These are phyloP conservation scores for Ogataea pini DNA, from an alignment of 805 yeast genomes.

Conservation along the genomic window DNA sequence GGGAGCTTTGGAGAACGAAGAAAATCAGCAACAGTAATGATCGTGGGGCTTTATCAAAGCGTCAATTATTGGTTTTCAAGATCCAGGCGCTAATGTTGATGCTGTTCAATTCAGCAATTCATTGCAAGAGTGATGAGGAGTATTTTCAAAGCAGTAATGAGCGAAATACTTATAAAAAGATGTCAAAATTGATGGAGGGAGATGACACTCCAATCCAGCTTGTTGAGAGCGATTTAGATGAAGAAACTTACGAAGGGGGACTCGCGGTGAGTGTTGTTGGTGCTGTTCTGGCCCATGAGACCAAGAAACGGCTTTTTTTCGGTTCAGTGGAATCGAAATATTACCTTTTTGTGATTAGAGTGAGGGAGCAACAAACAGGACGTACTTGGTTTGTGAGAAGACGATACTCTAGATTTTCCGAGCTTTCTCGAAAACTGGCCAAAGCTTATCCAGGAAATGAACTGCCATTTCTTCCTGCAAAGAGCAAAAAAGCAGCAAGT, in stretches of 20 bases:
- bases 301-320: slow-evolving; percentile 23
- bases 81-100: slow-evolving; percentile 63
- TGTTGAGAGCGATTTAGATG: slow-evolving; percentile 40
- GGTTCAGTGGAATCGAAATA: slow-evolving; percentile 27
- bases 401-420: slow-evolving; percentile 67
- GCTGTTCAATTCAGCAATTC: slow-evolving; percentile 73
- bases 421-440: slow-evolving; percentile 53
- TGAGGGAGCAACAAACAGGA: slow-evolving; percentile 36
- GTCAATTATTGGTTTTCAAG: slow-evolving; percentile 61
- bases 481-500: slow-evolving; percentile 28
- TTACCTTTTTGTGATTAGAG: slow-evolving; percentile 52
- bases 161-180: slow-evolving; percentile 41
- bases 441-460: slow-evolving; percentile 68
- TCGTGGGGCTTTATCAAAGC: slow-evolving; percentile 72
- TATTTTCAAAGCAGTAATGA: slow-evolving; percentile 43
- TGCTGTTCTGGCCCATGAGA: slow-evolving; percentile 44
- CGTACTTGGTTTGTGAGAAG: slow-evolving; percentile 53
- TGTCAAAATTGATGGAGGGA: slow-evolving; percentile 34
- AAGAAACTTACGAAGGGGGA: slow-evolving; percentile 51
- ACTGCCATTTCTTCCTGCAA: slow-evolving; percentile 40
- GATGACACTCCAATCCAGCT: slow-evolving; percentile 23
- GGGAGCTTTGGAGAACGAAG: slow-evolving; percentile 74
- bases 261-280: slow-evolving; percentile 67
- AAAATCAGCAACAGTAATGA: slow-evolving; percentile 73
- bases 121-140: slow-evolving; percentile 55